Conservation (phyloP, 2,329 filamentous ascomycete genomes). For the Zasmidium citrigriseum region DNA sequence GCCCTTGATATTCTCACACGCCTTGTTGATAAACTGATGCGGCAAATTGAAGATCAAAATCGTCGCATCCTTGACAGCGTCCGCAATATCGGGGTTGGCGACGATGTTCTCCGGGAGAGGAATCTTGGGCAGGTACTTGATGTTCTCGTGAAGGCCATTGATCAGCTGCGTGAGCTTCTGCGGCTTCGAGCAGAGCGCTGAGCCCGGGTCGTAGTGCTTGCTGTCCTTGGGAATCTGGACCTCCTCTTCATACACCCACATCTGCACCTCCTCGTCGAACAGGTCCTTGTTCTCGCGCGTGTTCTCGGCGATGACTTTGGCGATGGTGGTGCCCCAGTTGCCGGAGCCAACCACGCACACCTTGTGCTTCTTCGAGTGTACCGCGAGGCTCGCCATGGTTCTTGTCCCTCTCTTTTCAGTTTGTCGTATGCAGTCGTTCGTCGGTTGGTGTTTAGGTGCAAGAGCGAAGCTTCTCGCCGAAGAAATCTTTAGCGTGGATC, state of each 20-base stretch:
- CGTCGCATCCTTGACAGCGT: conserved; percentile 79
- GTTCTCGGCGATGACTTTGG: conserved; percentile 96
- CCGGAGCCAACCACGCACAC: conserved; percentile 93
- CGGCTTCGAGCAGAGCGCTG: conserved; percentile 60
- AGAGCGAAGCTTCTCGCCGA: neutral
- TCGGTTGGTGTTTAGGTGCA: neutral
- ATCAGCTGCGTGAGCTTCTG: conserved; percentile 90
- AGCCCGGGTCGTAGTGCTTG: conserved; percentile 67
- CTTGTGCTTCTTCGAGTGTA: conserved; percentile 76
- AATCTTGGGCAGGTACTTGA: conserved; percentile 95
- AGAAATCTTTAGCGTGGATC: neutral
- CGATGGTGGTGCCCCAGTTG: conserved; percentile 97
- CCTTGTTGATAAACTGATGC: conserved; percentile 90
- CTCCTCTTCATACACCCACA: conserved; percentile 99
- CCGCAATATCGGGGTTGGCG: conserved; percentile 77
- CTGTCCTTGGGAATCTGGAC: conserved; percentile 72
- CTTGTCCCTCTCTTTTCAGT: neutral
- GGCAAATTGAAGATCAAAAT: conserved; percentile 96
- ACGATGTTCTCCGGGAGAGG: conserved; percentile 78
- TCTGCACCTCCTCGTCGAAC: conserved; percentile 88
- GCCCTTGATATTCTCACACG: conserved; percentile 80
- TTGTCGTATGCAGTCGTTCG: neutral
- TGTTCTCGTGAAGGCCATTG: conserved; percentile 91
- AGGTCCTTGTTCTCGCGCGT: conserved; percentile 73
- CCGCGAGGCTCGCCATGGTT: conserved; percentile 51